Conservation (phyloP, 352 stramenopile species). For the Phytopythium helicoides region DNA sequence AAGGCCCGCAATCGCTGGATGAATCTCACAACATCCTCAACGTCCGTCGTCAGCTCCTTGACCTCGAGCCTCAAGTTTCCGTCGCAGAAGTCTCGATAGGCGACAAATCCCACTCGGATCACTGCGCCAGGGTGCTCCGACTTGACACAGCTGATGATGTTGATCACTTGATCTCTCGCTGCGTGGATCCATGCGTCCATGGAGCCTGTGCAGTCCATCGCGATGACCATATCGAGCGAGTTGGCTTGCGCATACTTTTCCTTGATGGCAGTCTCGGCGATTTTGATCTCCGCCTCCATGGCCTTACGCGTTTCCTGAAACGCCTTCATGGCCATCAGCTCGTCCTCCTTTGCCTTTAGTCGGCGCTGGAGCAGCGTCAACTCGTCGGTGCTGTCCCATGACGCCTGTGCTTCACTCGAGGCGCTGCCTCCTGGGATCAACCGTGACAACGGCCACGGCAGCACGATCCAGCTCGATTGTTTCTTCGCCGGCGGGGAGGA, state of each 20-base stretch:
- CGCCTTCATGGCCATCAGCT: conserved; percentile 10
- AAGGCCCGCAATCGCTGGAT: conserved; percentile 18
- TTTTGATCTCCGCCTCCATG: conserved; percentile 18
- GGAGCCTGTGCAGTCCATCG: conserved; percentile 44
- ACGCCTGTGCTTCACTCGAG: background rate
- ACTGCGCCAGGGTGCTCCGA: conserved; percentile 14
- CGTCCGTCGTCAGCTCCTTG: conserved; percentile 15
- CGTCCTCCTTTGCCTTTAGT: conserved; percentile 7
- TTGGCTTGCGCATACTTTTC: conserved; percentile 16
- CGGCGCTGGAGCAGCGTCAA: background rate
- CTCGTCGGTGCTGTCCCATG: conserved; percentile 2
- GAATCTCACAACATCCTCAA: conserved; percentile 15
- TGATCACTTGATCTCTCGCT: conserved; percentile 23
- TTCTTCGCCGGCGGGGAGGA: background rate
- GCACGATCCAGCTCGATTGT: background rate
- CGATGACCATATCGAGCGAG: conserved; percentile 37
- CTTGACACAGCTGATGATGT: conserved; percentile 31
- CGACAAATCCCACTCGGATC: conserved; percentile 36
- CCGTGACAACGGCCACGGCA: conserved; percentile 1
- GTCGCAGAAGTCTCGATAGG: conserved; percentile 42
- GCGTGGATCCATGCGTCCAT: conserved; percentile 31
- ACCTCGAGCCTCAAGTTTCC: conserved; percentile 18
- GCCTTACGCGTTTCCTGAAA: conserved; percentile 16
- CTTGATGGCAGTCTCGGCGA: conserved; percentile 15
- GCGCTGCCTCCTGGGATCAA: background rate